Base-by-base conservation (phyloP, 352 stramenopile species). In the Elongisporangium prolatum region DNA sequence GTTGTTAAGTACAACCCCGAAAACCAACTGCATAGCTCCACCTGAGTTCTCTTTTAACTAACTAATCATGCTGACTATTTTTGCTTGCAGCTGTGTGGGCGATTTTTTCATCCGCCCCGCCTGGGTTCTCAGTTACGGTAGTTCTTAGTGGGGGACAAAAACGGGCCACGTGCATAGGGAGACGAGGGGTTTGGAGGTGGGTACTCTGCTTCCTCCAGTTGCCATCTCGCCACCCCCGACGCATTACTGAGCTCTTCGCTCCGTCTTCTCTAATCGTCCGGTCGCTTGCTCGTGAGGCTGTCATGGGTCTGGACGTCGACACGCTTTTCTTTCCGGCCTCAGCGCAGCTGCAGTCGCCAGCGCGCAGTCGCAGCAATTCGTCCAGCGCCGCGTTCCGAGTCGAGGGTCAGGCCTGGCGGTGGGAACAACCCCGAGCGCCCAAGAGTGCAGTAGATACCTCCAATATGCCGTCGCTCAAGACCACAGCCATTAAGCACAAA, bases 381-480 rank as follows among this genome's bases (percentile, higher is more conserved):
- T 40, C 28, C 9, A 40, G 28, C 28, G 28, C 28, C 28, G 28
- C 28, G 28, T 40, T 40, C 9, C 28, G 28, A 40, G 28, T 40
- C 9, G 28, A 40, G n/a, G 61, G 65, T 50, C 71, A 74, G 52
- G 57, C 56, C 21, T 76, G 71, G 67, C 57, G 71, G 38, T 74
- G 71, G 71, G 21, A 65, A 37, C 57, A 51, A 18, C 57, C 21
- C 21, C 44, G 57, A 11, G 34, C 28, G 28, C 28, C 28, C 28
- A 40, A 40, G 28, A 40, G 28, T 22, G 40, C 64, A 47, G 61
- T 48, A 11, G 24, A 53, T 7, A 50, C 64, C 8, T 34, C 56
- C 21, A 65, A 65, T 38, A 68, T 63, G 5, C 56, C 60, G 3
- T 70, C 65, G 2, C 20, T 78, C 5, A 8, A 13, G 9, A 40